phyloP scores from a whole-genome alignment of 306 rosid genomes.

The Dalbergia cultrata region DNA sequence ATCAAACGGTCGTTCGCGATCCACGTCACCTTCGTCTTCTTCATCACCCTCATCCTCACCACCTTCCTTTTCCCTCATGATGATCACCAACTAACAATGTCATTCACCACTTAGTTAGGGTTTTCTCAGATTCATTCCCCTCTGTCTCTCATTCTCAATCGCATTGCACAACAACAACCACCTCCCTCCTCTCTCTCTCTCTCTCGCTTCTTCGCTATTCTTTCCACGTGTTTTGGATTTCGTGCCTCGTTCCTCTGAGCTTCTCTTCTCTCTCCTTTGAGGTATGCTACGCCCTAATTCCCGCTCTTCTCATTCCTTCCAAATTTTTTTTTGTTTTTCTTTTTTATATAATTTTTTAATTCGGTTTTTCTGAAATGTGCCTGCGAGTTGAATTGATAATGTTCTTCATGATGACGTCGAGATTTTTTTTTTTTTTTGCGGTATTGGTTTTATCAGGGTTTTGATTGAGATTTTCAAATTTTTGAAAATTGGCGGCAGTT shows the following conservation, averaged over 20 bases:
- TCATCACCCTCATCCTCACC: slow-evolving; percentile 35
- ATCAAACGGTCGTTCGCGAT: slow-evolving; percentile 63
- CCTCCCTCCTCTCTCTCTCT: neutral
- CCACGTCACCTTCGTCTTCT: slow-evolving; percentile 72
- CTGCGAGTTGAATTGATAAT: slow-evolving; percentile 24
- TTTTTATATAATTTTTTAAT: neutral
- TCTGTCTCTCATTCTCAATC: slow-evolving; percentile 14
- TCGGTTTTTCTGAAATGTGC: slow-evolving; percentile 2
- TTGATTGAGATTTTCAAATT: slow-evolving; percentile 53
- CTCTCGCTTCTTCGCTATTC: neutral
- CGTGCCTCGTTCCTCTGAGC: neutral
- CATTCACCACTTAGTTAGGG: slow-evolving; percentile 61
- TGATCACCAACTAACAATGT: slow-evolving; percentile 39
- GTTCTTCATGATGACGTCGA: neutral
- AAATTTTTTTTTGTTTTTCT: neutral
- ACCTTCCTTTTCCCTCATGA: slow-evolving; percentile 43
- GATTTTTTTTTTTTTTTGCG: slow-evolving; percentile 20
- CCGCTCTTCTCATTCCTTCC: neutral
- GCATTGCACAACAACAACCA: slow-evolving; percentile 17
- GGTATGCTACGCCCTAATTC: slow-evolving; percentile 54
- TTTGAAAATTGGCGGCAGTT: slow-evolving; percentile 43
- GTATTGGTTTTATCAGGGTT: slow-evolving; percentile 51
- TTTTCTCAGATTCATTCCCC: slow-evolving; percentile 50
- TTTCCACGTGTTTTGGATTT: neutral
- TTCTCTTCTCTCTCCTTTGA: slow-evolving; percentile 40